A percentile compares a stretch with the other conserved stretches of the same genome.
Evolutionary conservation across 768 basidiomycete species (phyloP).

Genomic region (Macrolepiota fuliginosa): DNA sequence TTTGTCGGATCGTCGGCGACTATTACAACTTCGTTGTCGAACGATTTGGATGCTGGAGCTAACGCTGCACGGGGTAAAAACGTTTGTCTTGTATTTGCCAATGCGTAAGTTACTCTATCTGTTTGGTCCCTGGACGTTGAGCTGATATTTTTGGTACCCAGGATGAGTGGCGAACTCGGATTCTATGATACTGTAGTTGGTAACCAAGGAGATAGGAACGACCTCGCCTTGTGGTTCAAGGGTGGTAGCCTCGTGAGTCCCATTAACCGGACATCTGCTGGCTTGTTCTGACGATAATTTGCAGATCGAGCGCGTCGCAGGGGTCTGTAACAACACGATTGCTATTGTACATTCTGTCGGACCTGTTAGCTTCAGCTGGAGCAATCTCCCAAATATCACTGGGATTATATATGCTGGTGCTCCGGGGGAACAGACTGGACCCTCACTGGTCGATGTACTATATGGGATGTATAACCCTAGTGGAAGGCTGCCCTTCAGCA

Average conservation of each 20-base stretch:
- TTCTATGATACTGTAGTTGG: slow-evolving; percentile 61
- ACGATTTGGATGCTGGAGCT: slow-evolving; percentile 35
- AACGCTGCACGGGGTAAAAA: slow-evolving; percentile 47
- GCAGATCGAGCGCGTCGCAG: slow-evolving; percentile 55
- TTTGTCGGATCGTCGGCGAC: slow-evolving; percentile 36
- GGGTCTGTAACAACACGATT: slow-evolving; percentile 71
- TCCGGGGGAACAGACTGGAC: slow-evolving; percentile 76
- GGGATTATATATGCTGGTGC: slow-evolving; percentile 56
- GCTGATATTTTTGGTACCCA: slow-evolving; percentile 23
- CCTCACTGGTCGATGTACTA: slow-evolving; percentile 72
- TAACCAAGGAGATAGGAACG: slow-evolving; percentile 59
- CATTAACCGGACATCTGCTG: neutral
- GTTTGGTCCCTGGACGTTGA: slow-evolving; percentile 18
- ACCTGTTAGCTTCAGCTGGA: slow-evolving; percentile 72
- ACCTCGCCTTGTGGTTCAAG: slow-evolving; percentile 55
- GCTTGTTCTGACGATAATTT: slow-evolving; percentile 27
- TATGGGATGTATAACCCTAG: slow-evolving; percentile 78
- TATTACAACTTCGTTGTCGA: slow-evolving; percentile 41
- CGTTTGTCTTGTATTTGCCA: slow-evolving; percentile 59
- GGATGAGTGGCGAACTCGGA: slow-evolving; percentile 51
- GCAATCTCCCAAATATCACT: slow-evolving; percentile 70
- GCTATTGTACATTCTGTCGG: slow-evolving; percentile 82
- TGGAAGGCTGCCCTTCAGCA: slow-evolving; percentile 69
- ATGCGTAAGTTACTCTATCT: slow-evolving; percentile 36
- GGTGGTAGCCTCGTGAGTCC: slow-evolving; percentile 44